Evolutionary conservation across 208 protist genomes (phyloP).

Genomic region (Polymyxa betae): DNA sequence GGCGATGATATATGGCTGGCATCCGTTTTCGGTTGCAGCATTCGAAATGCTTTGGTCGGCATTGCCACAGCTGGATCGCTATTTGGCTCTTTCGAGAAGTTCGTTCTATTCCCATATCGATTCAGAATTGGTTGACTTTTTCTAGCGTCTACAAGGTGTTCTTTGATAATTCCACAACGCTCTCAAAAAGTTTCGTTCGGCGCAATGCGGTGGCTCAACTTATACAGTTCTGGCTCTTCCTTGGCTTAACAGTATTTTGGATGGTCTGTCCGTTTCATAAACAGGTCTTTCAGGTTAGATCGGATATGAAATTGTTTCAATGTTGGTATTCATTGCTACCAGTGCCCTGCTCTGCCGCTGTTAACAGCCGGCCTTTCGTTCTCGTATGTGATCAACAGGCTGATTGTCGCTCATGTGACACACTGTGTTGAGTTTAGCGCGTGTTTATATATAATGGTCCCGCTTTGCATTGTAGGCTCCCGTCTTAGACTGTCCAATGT

Average conservation of each 20-base stretch:
- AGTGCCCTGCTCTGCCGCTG: background rate
- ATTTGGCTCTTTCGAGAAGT: background rate
- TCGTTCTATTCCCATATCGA: background rate
- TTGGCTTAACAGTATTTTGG: background rate
- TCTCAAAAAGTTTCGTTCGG: background rate
- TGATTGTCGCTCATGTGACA: constrained; percentile 4
- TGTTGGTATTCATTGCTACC: background rate
- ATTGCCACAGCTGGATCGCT: background rate
- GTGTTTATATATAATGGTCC: background rate
- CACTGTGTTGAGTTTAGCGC: background rate
- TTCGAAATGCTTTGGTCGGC: background rate
- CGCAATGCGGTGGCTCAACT: background rate
- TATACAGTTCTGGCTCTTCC: background rate
- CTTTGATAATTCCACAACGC: background rate
- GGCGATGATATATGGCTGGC: background rate
- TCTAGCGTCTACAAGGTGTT: too few relatives aligned
- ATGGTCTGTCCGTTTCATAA: background rate
- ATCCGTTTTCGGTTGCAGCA: background rate
- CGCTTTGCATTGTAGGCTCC: background rate
- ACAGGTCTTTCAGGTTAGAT: background rate
- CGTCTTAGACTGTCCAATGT: background rate
- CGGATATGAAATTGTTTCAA: background rate
- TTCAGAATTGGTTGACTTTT: too few relatives aligned
- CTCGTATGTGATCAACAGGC: constrained; percentile 44
- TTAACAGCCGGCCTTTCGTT: background rate